Base-by-base conservation (phyloP, 345 rosid genomes). In the Punica granatum region DNA sequence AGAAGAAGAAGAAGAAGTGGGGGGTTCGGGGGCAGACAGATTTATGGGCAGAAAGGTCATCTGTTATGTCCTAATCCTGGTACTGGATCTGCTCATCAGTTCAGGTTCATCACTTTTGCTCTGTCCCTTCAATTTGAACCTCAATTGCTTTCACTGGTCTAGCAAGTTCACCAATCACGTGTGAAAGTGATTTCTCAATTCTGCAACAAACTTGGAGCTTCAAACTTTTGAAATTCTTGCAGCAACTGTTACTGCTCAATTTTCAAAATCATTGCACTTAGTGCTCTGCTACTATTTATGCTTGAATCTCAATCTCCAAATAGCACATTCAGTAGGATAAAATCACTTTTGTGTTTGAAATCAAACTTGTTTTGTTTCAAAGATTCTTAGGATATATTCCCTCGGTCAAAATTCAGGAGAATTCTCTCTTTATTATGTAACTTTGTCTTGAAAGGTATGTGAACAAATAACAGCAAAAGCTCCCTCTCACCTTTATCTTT, bases 21-120 rank as follows among this genome's bases (percentile, higher is more conserved):
- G n/a, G n/a, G n/a, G n/a, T n/a, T n/a, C n/a, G 11, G 1, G 31
- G 6, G 34, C 32, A 30, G 26, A 11, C 6, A 60, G 31, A 48
- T 54, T 23, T 64, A 70, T 70, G 73, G 73, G 73, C 64, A n/a
- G 73, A 33, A 51, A 30, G 68, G 60, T 54, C 39, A 60, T 63
- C 18, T 15, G 37, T 41, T 35, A 1, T 64, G 49, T 64, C 2
- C 14, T 49, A 36, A 43, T 63, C 73, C 63, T 70, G 46, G n/a
- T 69, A 51, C 18, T 64, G 62, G 67, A 30, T 63, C 63, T 63
- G 48, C 30, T 70, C 67, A 56, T 63, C 14, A 26, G 21, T 14
- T 41, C 54, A 68, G 71, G 71, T 68, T 14, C 41, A 0, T 53
- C 59, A n/a, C 59, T 23, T 14, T 25, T 12, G 26, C 19, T 11